phyloP scores from a whole-genome alignment of 2,329 filamentous ascomycete species.

The Monilinia fructigena region DNA sequence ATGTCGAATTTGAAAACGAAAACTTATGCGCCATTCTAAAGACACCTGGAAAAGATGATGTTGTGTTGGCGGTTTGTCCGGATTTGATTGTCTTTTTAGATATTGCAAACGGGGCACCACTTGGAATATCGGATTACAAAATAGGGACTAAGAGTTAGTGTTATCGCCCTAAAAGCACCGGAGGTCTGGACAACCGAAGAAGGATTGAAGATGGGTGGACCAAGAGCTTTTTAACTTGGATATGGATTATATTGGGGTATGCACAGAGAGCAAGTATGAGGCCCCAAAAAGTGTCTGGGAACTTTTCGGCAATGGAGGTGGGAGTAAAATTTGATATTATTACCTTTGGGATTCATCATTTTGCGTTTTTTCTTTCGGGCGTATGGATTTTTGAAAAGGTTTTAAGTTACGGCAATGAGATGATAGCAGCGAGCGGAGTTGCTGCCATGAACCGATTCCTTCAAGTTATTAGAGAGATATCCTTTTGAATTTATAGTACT shows the following conservation, averaged over 20 bases:
- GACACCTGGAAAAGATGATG: slow-evolving; percentile 27
- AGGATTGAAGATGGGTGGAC: slow-evolving; percentile 45
- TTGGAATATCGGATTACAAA: slow-evolving; percentile 51
- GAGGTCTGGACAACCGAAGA: slow-evolving; percentile 48
- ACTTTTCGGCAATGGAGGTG: slow-evolving; percentile 29
- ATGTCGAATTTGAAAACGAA: slow-evolving; percentile 40
- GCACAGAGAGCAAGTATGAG: slow-evolving; percentile 30
- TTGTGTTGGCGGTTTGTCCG: slow-evolving; percentile 35
- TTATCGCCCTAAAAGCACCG: slow-evolving; percentile 51
- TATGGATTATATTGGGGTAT: slow-evolving; percentile 33
- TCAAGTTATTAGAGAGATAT: background rate
- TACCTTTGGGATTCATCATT: background rate
- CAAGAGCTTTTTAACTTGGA: slow-evolving; percentile 44
- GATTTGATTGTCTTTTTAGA: slow-evolving; percentile 43
- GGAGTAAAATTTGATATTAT: background rate
- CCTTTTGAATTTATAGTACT: background rate
- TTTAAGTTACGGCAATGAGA: background rate
- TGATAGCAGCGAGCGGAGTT: background rate
- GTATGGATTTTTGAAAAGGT: background rate
- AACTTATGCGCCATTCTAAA: slow-evolving; percentile 35
- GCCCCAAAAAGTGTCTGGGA: slow-evolving; percentile 38
- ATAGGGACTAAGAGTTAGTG: slow-evolving; percentile 51
- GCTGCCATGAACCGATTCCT: background rate
- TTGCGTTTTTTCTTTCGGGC: no score
- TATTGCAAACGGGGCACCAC: slow-evolving; percentile 48